These are phyloP conservation scores for Jaltomata sinuosa DNA, from an alignment of 257 asterid species.

Conservation along the genomic window DNA sequence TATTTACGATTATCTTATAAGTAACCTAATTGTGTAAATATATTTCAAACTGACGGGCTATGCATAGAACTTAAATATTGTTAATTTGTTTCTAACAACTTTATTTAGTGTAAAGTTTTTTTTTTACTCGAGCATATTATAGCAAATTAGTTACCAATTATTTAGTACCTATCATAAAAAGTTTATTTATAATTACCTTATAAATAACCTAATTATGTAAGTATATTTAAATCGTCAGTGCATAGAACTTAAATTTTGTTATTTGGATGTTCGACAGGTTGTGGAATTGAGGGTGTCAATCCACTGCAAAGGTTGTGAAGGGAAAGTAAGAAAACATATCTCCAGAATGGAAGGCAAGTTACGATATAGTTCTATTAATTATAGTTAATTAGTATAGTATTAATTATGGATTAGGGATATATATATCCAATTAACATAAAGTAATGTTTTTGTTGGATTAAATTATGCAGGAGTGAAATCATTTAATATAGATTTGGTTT, in stretches of 20 bases:
- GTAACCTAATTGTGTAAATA: background rate
- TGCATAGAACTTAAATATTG: background rate
- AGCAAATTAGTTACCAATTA: background rate
- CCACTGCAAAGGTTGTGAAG: conserved; percentile 96
- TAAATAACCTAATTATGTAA: background rate
- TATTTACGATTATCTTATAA: background rate
- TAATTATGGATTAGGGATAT: background rate
- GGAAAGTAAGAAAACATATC: conserved; percentile 71
- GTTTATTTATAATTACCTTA: background rate
- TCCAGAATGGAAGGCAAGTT: conserved; percentile 87
- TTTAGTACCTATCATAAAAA: background rate
- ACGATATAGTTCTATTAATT: background rate
- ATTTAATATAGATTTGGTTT: conserved; percentile 59
- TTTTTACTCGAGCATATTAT: background rate
- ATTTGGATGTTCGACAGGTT: conserved; percentile 20
- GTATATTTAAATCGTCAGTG: background rate
- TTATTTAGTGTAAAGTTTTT: background rate
- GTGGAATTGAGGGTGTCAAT: conserved; percentile 87
- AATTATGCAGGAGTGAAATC: conserved; percentile 66
- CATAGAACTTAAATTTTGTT: background rate
- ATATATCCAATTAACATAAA: background rate
- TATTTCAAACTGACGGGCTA: background rate
- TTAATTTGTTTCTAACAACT: background rate
- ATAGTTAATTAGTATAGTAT: background rate
- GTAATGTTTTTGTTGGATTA: background rate